Base-by-base conservation (phyloP, 2,329 filamentous ascomycete species). In the Cercospora berteroae region DNA sequence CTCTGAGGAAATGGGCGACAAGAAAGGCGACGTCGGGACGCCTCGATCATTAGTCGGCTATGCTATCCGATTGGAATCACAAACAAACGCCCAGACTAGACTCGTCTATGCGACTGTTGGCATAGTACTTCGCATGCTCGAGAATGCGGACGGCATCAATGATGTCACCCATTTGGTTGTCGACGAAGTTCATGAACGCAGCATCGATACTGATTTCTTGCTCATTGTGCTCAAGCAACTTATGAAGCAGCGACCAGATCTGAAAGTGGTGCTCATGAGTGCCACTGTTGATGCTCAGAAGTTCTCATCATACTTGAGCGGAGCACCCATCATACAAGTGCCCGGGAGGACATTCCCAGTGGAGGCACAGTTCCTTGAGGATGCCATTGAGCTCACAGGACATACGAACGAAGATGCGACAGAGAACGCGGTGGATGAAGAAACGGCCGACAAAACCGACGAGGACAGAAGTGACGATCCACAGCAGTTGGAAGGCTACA, bases 61-160 rank as follows among this genome's bases (percentile, higher is more conserved):
- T 82, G 93, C 95, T 1, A 97, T 99, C 73, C 88, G 95, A 18
- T 83, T 99, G 20, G 95, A 99, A 78, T 91, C 93, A 59, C 96
- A 96, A 74, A 91, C 90, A 0, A 90, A 89, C 16, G 86, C 88
- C 31, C 89, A 93, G 73, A 98, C 94, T 2, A 86, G 92, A 61
- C 86, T 99, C 27, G 88, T 98, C 5, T 99, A 93, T 79, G 95
- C 95, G 63, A 97, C 87, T 25, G 88, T 88, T 55, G 88, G 95
- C 82, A 96, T 99, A 66, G 93, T 99, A n/a, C 92, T 99, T 84
- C 89, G 95, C 29, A 98, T 99, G 94, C 84, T 99, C 13, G 95
- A 99, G 79, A 90, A 90, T 8, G 91, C 92, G 0, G 91, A 93
- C 70, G 91, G 96, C 65, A 86, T 99, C 52, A 87, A 88, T 66